Evolutionary conservation across 2,329 filamentous ascomycete species (phyloP), one percentile per base, ranked within the genome.

Genomic region (Penicillium verrucosum): DNA sequence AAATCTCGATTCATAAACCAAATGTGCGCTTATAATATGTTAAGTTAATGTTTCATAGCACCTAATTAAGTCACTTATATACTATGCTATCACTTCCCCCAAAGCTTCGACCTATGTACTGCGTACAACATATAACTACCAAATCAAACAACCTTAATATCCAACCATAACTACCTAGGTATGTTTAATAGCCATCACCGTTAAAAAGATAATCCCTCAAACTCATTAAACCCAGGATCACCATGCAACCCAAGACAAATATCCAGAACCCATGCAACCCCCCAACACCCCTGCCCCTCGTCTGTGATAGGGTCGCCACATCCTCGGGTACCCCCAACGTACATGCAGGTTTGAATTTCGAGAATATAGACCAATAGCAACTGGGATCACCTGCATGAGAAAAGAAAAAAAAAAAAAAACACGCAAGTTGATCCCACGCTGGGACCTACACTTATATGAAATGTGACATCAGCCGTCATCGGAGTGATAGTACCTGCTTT

Each of bases 291-390:
- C 29, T 36, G 21, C 25, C 16, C 23, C 51, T 41, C 29, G 10
- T 1, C 29, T 21, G 8, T 54, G 51, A 54, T 56, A 56, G 54
- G 54, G 12, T 46, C 47, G 48, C 54, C 54, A 46, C 54, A 29
- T 36, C 21, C 47, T 46, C 54, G 42, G 49, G 36, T 37, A 27
- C 11, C 40, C 41, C 52, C 50, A 51, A 52, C 42, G 38, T 55
- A 46, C 52, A 51, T 54, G 23, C 21, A 44, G 52, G 30, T 23
- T 18, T 16, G 21, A 27, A 37, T 29, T 37, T 12, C 25, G 16
- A 21, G 21, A 37, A 4, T 1, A n/a, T 25, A 43, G 21, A n/a
- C 53, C 53, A 56, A 52, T 56, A 23, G 4, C 34, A 52, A 7
- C 21, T 18, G 1, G 12, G 4, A 37, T 10, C 30, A 38, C 48